phyloP scores from a whole-genome alignment of 345 rosid genomes.

The Melastoma malabathricum region DNA sequence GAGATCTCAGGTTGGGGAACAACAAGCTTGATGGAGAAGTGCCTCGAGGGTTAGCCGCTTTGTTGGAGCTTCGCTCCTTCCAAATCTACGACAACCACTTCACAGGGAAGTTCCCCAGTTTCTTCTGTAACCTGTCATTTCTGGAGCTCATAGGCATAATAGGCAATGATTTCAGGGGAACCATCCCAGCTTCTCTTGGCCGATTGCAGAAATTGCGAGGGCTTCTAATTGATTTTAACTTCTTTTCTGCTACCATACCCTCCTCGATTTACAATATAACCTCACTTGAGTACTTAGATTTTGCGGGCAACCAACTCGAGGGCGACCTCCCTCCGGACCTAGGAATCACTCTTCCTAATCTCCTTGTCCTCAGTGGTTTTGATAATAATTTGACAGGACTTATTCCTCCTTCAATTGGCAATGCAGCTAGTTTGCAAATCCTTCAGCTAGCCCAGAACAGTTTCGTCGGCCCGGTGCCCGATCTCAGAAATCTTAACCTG shows the following conservation, averaged over 20 bases:
- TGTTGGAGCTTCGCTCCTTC: not conserved
- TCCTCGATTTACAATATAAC: not conserved
- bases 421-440: not conserved
- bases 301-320: not conserved
- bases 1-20: not conserved
- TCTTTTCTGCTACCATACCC: not conserved
- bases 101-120: not conserved
- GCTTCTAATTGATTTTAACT: too few relatives aligned
- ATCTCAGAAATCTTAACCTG: constrained; percentile 1
- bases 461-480: not conserved
- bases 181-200: not conserved
- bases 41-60: not conserved
- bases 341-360: not conserved
- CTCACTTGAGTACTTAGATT: rapidly evolving
- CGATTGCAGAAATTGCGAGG: too few relatives aligned
- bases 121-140: not conserved
- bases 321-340: not conserved
- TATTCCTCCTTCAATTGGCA: not conserved
- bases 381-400: rapidly evolving
- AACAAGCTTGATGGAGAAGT: not conserved
- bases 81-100: not conserved
- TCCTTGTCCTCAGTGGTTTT: rapidly evolving
- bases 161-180: rapidly evolving
- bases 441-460: not conserved
- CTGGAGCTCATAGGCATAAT: not conserved